Conservation (phyloP, 2,329 filamentous ascomycete genomes). For the Aspergillus caelatus region DNA sequence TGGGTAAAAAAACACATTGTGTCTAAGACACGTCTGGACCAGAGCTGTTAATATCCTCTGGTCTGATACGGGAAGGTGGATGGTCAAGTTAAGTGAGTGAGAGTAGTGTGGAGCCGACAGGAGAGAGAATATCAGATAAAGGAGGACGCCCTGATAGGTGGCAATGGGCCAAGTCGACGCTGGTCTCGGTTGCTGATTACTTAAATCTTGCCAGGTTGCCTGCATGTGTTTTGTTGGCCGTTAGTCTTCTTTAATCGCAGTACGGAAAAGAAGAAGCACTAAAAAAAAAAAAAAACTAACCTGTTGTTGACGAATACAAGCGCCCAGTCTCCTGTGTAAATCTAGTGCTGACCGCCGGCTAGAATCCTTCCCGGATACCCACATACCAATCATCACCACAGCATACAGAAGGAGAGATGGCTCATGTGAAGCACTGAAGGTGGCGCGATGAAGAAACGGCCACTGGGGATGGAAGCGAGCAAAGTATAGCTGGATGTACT, state of each 20-base stretch:
- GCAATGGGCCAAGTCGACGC: slow-evolving; percentile 28
- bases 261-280: not conserved
- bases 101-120: not conserved
- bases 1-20: slow-evolving; percentile 29
- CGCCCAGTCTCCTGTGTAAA: slow-evolving; percentile 23
- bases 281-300: not conserved
- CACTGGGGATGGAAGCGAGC: slow-evolving; percentile 28
- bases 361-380: slow-evolving; percentile 19
- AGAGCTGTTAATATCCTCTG: slow-evolving; percentile 23
- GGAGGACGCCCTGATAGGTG: slow-evolving; percentile 31
- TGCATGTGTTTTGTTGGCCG: not conserved
- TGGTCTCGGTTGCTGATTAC: not conserved
- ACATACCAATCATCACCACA: slow-evolving; percentile 27
- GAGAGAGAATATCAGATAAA: slow-evolving; percentile 32
- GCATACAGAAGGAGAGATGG: slow-evolving; percentile 26
- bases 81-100: slow-evolving; percentile 2
- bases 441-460: slow-evolving; percentile 26
- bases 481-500: slow-evolving; percentile 22
- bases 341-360: slow-evolving; percentile 18
- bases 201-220: not conserved
- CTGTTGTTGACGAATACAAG: slow-evolving; percentile 24
- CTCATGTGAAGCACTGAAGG: slow-evolving; percentile 23
- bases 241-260: not conserved
- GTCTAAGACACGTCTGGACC: slow-evolving; percentile 20
- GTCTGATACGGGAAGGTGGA: slow-evolving; percentile 11